Conservation (phyloP, 768 basidiomycete species). For the Pholiota conissans region DNA sequence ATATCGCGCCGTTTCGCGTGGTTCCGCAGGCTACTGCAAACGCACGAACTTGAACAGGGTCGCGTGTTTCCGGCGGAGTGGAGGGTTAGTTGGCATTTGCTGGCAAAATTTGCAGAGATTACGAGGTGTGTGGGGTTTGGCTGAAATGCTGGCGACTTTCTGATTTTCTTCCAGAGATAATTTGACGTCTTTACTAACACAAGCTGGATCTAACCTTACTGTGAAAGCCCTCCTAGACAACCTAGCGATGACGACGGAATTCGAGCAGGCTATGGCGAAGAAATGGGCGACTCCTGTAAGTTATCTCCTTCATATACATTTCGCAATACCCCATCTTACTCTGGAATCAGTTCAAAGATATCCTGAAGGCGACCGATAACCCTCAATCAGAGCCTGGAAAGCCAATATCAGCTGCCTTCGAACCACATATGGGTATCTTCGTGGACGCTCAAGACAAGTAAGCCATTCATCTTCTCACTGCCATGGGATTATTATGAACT, state of each 20-base stretch:
- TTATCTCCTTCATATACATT: slow-evolving; percentile 1
- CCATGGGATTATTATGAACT: too few species aligned
- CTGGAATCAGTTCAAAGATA: slow-evolving; percentile 55
- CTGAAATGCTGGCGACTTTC: not conserved
- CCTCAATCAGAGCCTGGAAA: slow-evolving; percentile 54
- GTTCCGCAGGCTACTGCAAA: slow-evolving; percentile 84
- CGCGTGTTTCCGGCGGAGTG: slow-evolving; percentile 83
- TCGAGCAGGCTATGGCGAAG: slow-evolving; percentile 78
- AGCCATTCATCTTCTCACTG: slow-evolving; percentile 16
- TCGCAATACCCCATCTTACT: not conserved
- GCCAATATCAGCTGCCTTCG: slow-evolving; percentile 87
- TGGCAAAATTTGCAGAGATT: slow-evolving; percentile 86
- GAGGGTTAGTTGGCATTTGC: slow-evolving; percentile 81
- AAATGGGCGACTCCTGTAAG: slow-evolving; percentile 79
- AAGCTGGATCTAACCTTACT: slow-evolving; percentile 68
- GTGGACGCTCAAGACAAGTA: slow-evolving; percentile 97
- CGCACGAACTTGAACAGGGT: slow-evolving; percentile 86
- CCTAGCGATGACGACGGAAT: slow-evolving; percentile 84
- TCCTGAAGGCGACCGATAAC: slow-evolving; percentile 54
- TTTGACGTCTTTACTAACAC: slow-evolving; percentile 76
- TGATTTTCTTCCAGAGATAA: slow-evolving; percentile 62
- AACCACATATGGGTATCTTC: slow-evolving; percentile 89
- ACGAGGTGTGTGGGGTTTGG: slow-evolving; percentile 60
- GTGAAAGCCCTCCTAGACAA: slow-evolving; percentile 84
- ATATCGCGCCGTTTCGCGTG: slow-evolving; percentile 91